Evolutionary conservation across 139 green algal species (phyloP).

Genomic region (Auxenochlorella pyrenoidosa): DNA sequence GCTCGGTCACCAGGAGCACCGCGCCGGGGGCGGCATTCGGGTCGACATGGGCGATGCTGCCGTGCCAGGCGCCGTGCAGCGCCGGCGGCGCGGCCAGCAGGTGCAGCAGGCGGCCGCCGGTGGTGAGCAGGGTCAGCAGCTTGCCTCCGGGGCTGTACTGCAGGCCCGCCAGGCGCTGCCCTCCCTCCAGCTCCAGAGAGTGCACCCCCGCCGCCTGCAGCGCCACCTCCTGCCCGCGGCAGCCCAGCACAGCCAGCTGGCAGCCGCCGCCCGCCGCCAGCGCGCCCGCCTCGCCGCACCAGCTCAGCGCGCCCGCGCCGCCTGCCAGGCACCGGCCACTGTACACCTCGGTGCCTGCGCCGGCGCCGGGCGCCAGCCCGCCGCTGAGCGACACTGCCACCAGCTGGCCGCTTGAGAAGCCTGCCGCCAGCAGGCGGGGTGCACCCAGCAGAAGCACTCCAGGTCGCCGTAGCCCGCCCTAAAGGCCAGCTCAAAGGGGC

Average conservation of each 20-base stretch:
- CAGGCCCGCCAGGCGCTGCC: slow-evolving; percentile 52
- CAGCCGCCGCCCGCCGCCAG: slow-evolving; percentile 64
- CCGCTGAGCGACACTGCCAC: slow-evolving; percentile 50
- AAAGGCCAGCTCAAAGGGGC: slow-evolving; percentile 78
- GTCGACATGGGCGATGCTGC: neutral
- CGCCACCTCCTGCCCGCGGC: neutral
- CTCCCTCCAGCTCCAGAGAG: slow-evolving; percentile 62
- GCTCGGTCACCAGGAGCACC: slow-evolving; percentile 3
- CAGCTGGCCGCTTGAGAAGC: slow-evolving; percentile 62
- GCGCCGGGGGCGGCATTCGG: neutral
- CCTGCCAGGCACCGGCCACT: slow-evolving; percentile 21
- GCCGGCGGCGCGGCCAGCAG: neutral
- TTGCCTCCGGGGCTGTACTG: slow-evolving; percentile 73
- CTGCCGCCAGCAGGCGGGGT: slow-evolving; percentile 75
- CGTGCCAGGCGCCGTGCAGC: slow-evolving; percentile 27
- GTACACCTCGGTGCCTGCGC: slow-evolving; percentile 16
- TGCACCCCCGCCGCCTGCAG: slow-evolving; percentile 58
- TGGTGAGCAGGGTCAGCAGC: slow-evolving; percentile 71
- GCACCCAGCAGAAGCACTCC: slow-evolving; percentile 77
- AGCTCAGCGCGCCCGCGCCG: slow-evolving; percentile 28
- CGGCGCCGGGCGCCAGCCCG: neutral
- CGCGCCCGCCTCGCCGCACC: slow-evolving; percentile 59
- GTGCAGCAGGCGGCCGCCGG: slow-evolving; percentile 2
- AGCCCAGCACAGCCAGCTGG: slow-evolving; percentile 62
- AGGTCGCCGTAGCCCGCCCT: slow-evolving; percentile 76